Evolutionary conservation across 1,284 basidiomycete species (phyloP).

Genomic region (Heterobasidion occidentale): DNA sequence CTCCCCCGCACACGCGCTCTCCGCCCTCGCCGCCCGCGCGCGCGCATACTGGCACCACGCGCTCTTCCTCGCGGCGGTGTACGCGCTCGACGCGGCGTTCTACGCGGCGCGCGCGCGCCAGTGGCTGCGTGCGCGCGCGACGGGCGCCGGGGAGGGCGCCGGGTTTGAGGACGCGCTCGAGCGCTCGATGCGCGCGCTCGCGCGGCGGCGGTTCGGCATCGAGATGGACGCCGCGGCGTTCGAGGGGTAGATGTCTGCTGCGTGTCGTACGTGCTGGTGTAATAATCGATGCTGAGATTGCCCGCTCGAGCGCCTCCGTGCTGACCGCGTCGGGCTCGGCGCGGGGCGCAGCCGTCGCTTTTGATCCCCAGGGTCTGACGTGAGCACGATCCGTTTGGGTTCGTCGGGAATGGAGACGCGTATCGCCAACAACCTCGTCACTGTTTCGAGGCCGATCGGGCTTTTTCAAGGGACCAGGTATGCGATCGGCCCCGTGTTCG

Average conservation of each 20-base stretch:
- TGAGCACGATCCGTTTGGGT: too few species aligned
- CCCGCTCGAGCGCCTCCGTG: too few species aligned
- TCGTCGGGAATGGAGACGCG: too few species aligned
- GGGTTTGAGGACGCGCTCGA: slow-evolving; percentile 65
- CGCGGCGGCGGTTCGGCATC: slow-evolving; percentile 52
- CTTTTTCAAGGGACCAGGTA: too few species aligned
- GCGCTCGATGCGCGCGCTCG: slow-evolving; percentile 46
- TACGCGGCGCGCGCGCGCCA: slow-evolving; percentile 39
- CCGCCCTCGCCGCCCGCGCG: slow-evolving; percentile 31
- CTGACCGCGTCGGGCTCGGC: too few species aligned
- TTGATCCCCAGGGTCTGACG: too few species aligned
- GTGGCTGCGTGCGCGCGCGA: slow-evolving; percentile 11
- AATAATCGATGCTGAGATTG: too few species aligned
- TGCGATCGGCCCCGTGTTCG: too few species aligned
- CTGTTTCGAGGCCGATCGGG: too few species aligned
- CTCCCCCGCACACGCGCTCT: slow-evolving; percentile 35
- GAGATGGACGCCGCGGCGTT: slow-evolving; percentile 24
- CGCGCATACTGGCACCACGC: slow-evolving; percentile 44
- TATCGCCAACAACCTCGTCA: too few species aligned
- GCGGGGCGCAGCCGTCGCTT: too few species aligned
- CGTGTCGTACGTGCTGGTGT: not conserved
- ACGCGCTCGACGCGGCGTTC: slow-evolving; percentile 51
- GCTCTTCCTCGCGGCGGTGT: slow-evolving; percentile 45
- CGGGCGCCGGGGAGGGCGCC: slow-evolving; percentile 9
- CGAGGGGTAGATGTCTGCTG: slow-evolving; percentile 3